These are phyloP conservation scores for Akanthomyces muscarius DNA, from an alignment of 2,329 filamentous ascomycete species.

Conservation along the genomic window DNA sequence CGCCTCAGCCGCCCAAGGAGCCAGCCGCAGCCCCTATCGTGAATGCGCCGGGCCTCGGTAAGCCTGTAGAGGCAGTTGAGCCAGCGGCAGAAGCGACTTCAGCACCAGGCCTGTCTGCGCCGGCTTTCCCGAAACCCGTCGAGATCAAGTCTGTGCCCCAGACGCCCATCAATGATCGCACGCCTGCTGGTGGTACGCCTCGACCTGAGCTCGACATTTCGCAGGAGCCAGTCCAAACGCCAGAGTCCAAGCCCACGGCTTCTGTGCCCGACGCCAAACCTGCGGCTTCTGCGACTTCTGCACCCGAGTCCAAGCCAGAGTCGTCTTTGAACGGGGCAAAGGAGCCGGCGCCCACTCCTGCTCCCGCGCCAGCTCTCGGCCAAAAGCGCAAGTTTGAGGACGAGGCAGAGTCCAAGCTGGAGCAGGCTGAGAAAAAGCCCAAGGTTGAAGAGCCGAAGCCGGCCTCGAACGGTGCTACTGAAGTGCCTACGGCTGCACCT, in stretches of 20 bases:
- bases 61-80: background rate
- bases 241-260: background rate
- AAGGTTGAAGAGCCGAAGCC: conserved; percentile 24
- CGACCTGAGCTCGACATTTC: conserved; percentile 33
- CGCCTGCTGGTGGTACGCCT: conserved; percentile 34
- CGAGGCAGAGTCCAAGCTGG: conserved; percentile 20
- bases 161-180: conserved; percentile 33
- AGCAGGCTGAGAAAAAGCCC: conserved; percentile 22
- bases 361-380: conserved; percentile 18
- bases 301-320: no score
- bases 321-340: conserved; percentile 10
- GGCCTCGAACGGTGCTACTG: conserved; percentile 21
- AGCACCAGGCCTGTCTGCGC: background rate
- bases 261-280: no score
- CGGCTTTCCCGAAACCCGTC: conserved; percentile 29
- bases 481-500: background rate
- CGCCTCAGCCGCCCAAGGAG: conserved; percentile 4
- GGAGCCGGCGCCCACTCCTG: conserved; percentile 15
- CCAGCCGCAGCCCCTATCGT: background rate
- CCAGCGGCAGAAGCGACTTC: background rate
- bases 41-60: background rate
- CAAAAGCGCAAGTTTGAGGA: conserved; percentile 41
- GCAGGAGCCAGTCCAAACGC: conserved; percentile 27
- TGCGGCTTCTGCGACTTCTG: no score
- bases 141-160: conserved; percentile 34